These are phyloP conservation scores for Heimioporus sp. DNA, from an alignment of 768 basidiomycete genomes.

Conservation along the genomic window DNA sequence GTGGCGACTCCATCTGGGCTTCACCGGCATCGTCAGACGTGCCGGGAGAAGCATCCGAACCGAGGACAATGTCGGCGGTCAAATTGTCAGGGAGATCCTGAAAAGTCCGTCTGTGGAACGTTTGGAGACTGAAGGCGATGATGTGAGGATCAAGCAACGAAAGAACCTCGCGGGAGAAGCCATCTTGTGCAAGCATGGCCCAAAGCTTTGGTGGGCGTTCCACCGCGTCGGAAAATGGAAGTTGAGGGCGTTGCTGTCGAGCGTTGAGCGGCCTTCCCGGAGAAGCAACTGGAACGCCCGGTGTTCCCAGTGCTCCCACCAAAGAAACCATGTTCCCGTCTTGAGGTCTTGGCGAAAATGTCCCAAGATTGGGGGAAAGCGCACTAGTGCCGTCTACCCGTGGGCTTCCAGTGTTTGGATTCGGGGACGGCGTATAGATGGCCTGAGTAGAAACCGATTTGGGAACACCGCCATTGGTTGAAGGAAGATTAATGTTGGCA, in stretches of 20 bases:
- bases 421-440: conserved; percentile 49
- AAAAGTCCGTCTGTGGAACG: conserved; percentile 56
- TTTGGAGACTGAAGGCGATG: conserved; percentile 60
- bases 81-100: conserved; percentile 53
- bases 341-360: conserved; percentile 55
- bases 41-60: conserved; percentile 21
- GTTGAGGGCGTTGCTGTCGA: conserved; percentile 24
- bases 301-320: conserved; percentile 41
- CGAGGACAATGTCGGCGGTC: conserved; percentile 44
- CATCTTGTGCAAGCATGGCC: conserved; percentile 56
- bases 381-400: conserved; percentile 7
- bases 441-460: conserved; percentile 52
- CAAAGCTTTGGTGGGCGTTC: conserved; percentile 41
- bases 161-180: conserved; percentile 66
- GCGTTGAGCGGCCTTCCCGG: conserved; percentile 24
- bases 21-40: conserved; percentile 5
- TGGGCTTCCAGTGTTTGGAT: conserved; percentile 30
- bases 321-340: conserved; percentile 43
- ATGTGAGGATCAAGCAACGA: conserved; percentile 58
- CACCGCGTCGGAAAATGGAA: conserved; percentile 17
- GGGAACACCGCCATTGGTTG: conserved; percentile 34
- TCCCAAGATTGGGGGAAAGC: conserved; percentile 44
- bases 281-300: conserved; percentile 10
- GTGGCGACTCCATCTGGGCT: conserved; percentile 5
- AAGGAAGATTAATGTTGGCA: conserved; percentile 24